Percentiles rank a stretch among this genome's conserved stretches.
phyloP scores from a whole-genome alignment of 2,329 filamentous ascomycete species.

The Ceratocystis alfenasii region DNA sequence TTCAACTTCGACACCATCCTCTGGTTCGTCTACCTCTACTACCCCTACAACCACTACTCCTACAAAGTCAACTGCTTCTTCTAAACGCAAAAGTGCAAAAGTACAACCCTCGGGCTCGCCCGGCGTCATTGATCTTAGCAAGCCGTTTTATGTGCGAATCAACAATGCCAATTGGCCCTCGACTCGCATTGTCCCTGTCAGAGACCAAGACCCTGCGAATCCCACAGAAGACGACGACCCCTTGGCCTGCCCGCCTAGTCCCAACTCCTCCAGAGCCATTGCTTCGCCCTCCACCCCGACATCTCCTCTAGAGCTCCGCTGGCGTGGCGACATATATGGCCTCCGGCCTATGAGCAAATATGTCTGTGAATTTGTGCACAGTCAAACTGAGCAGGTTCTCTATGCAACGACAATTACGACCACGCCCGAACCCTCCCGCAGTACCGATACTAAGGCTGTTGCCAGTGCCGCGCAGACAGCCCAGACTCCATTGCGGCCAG shows the following conservation, averaged over 20 bases:
- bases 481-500: constrained; percentile 55
- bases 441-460: constrained; percentile 26
- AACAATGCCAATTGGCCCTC: constrained; percentile 73
- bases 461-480: constrained; percentile 25
- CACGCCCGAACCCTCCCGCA: constrained; percentile 37
- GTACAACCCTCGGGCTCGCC: constrained; percentile 23
- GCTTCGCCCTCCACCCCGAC: constrained; percentile 25
- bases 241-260: constrained; percentile 2
- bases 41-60: constrained; percentile 27
- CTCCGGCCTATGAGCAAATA: constrained; percentile 63
- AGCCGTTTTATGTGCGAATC: constrained; percentile 67
- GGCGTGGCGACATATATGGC: constrained; percentile 60
- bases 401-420: constrained; percentile 64
- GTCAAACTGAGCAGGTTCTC: constrained; percentile 50
- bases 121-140: constrained; percentile 51
- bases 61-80: not conserved
- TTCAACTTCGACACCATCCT: not conserved
- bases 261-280: not conserved
- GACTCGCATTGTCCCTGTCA: constrained; percentile 51
- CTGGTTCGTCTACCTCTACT: constrained; percentile 22
- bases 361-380: constrained; percentile 64
- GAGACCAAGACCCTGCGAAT: constrained; percentile 24
- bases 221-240: constrained; percentile 25
- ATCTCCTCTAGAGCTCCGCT: constrained; percentile 38
- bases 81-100: too few relatives aligned